Conservation (phyloP, 352 stramenopile genomes). For the Globisporangium alternatum region DNA sequence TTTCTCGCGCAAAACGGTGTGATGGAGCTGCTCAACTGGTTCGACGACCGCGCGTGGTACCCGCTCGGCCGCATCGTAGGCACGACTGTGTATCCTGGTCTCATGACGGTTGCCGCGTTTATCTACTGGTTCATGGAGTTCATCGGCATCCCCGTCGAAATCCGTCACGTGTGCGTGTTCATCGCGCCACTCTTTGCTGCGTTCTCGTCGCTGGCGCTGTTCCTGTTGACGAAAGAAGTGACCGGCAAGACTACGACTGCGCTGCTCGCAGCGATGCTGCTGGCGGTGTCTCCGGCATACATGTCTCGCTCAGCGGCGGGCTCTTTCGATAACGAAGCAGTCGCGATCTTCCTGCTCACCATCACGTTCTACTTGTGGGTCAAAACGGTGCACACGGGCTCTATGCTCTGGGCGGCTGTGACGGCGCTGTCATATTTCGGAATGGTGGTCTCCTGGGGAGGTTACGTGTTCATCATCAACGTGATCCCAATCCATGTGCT, state of each 20-base stretch:
- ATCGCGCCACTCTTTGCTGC: conserved; percentile 87
- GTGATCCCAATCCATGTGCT: conserved; percentile 96
- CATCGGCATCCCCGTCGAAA: conserved; percentile 59
- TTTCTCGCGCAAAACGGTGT: conserved; percentile 89
- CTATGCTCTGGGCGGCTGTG: conserved; percentile 63
- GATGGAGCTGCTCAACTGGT: conserved; percentile 96
- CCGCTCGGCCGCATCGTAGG: conserved; percentile 91
- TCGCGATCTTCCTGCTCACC: conserved; percentile 97
- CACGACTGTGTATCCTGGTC: conserved; percentile 91
- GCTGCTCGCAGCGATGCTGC: conserved; percentile 89
- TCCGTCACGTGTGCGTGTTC: conserved; percentile 90
- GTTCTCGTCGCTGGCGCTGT: conserved; percentile 81
- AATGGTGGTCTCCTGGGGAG: conserved; percentile 96
- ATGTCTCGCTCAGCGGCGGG: conserved; percentile 96
- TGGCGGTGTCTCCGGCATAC: conserved; percentile 96
- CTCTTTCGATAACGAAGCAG: conserved; percentile 98
- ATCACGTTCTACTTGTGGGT: conserved; percentile 98
- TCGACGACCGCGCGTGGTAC: conserved; percentile 96
- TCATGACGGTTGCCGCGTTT: conserved; percentile 83
- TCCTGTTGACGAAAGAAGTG: conserved; percentile 84
- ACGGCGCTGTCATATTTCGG: conserved; percentile 94
- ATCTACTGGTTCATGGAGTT: conserved; percentile 76
- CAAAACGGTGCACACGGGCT: conserved; percentile 67
- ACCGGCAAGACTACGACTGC: conserved; percentile 63
- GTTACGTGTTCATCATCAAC: conserved; percentile 99